Evolutionary conservation across 176 grass and related monocot genomes (phyloP), one percentile per base, ranked within the genome.

Genomic region (Chrysopogon serrulatus): DNA sequence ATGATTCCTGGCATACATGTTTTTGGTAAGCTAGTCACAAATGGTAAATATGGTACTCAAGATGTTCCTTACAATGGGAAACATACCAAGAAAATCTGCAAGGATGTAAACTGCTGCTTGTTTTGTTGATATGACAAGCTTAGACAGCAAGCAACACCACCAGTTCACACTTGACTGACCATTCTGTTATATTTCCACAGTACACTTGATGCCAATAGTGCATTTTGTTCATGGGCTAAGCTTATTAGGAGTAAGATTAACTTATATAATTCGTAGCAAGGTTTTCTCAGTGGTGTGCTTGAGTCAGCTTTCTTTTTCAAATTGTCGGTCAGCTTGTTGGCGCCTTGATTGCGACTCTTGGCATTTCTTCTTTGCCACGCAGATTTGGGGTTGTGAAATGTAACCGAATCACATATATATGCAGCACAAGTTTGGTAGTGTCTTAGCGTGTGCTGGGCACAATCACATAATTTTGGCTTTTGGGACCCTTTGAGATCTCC

Each of bases 171-270:
- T 70, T 24, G 62, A 66, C 27, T 37, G 28, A 10, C 0, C 49
- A 41, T 85, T 73, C 77, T 70, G 62, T 76, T 81, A 67, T 34
- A 36, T 86, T 85, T 85, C 78, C 49, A 21, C 41, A 77, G 60
- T 65, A 35, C 71, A 71, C 78, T 77, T 42, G 28, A 33, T 63
- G 57, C 47, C 69, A 89, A 12, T 44, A 66, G 37, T 37, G 33
- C 17, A 84, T 35, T 71, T 60, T 26, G 16, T 3, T 66, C 74
- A 34, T 21, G n/a, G n/a, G n/a, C n/a, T n/a, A n/a, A n/a, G n/a
- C n/a, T n/a, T n/a, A n/a, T n/a, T n/a, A n/a, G n/a, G n/a, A n/a
- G n/a, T n/a, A n/a, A n/a, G n/a, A n/a, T n/a, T 47, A 70, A 54
- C 8, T 40, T 57, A 34, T 34, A 66, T 16, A 47, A 8, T 7